Evolutionary conservation across 495 filamentous ascomycete species (phyloP).

Genomic region (Penicillium bovifimosum): DNA sequence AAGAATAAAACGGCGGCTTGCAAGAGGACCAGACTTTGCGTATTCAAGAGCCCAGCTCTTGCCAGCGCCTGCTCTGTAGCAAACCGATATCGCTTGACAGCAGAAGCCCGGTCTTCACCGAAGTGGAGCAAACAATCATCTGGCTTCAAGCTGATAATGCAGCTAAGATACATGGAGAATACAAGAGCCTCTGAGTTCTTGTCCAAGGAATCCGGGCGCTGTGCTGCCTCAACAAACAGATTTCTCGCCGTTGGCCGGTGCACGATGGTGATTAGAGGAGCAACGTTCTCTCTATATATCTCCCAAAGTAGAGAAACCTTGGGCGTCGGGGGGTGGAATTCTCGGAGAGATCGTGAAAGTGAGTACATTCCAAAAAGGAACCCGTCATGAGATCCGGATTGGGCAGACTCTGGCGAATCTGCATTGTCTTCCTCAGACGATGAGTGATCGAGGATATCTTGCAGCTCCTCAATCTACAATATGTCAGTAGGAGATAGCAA

Average conservation of each 20-base stretch:
- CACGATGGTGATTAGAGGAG: conserved; percentile 63
- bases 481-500: conserved; percentile 2
- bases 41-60: conserved; percentile 67
- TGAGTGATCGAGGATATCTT: conserved; percentile 61
- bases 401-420: conserved; percentile 50
- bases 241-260: conserved; percentile 57
- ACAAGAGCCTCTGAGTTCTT: conserved; percentile 64
- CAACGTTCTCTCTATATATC: conserved; percentile 64
- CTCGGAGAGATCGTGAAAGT: conserved; percentile 41
- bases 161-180: conserved; percentile 74
- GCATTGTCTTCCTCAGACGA: conserved; percentile 60
- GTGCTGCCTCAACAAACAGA: conserved; percentile 37
- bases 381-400: conserved; percentile 56
- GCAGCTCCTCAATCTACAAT: conserved; percentile 63
- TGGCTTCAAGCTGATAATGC: conserved; percentile 59
- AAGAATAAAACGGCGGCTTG: conserved; percentile 77
- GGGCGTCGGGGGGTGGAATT: conserved; percentile 50
- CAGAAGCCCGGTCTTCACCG: conserved; percentile 32
- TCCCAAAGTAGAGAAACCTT: conserved; percentile 66
- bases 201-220: conserved; percentile 50
- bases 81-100: conserved; percentile 68
- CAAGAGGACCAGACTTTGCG: conserved; percentile 66
- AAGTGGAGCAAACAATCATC: conserved; percentile 33
- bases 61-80: conserved; percentile 74
- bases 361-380: conserved; percentile 69